These are phyloP conservation scores for Takashimella koratensis DNA, from an alignment of 1,284 basidiomycete species.

Conservation along the genomic window DNA sequence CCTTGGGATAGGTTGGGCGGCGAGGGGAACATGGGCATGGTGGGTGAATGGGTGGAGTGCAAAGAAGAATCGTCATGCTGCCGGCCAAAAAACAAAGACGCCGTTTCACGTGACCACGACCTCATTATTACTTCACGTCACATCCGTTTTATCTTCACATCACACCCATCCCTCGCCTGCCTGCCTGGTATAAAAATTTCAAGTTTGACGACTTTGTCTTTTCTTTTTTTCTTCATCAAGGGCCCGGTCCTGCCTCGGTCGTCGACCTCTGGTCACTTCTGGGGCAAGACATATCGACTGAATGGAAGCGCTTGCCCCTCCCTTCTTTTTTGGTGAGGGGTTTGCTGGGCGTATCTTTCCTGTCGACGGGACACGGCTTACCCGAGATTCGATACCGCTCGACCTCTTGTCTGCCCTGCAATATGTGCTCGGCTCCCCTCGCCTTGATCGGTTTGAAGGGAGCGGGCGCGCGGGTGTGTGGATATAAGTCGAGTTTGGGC, in stretches of 20 bases:
- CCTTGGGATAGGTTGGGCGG: slow-evolving; percentile 9
- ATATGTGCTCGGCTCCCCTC: slow-evolving; percentile 11
- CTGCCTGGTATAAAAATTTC: background rate
- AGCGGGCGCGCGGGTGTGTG: slow-evolving; percentile 1
- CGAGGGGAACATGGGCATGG: background rate
- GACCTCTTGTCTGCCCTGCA: slow-evolving; percentile 1
- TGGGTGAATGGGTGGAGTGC: no score
- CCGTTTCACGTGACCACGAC: no score
- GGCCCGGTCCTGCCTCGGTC: slow-evolving; percentile 21
- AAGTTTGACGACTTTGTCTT: slow-evolving; percentile 1
- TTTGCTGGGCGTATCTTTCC: slow-evolving; percentile 15
- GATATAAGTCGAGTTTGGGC: slow-evolving; percentile 10
- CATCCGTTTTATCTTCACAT: no score
- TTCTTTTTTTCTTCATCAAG: slow-evolving; percentile 10
- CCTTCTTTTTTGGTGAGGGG: no score
- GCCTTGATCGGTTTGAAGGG: background rate
- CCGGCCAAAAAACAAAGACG: no score
- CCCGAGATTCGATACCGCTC: slow-evolving; percentile 12
- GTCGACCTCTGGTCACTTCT: background rate
- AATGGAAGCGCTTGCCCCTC: slow-evolving; percentile 16
- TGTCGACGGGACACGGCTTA: slow-evolving; percentile 27
- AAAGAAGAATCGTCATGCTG: background rate
- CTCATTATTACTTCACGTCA: no score
- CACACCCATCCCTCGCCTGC: no score
- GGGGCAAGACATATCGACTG: slow-evolving; percentile 13